phyloP scores from a whole-genome alignment of 2,329 filamentous ascomycete genomes.

The Talaromyces sp. region DNA sequence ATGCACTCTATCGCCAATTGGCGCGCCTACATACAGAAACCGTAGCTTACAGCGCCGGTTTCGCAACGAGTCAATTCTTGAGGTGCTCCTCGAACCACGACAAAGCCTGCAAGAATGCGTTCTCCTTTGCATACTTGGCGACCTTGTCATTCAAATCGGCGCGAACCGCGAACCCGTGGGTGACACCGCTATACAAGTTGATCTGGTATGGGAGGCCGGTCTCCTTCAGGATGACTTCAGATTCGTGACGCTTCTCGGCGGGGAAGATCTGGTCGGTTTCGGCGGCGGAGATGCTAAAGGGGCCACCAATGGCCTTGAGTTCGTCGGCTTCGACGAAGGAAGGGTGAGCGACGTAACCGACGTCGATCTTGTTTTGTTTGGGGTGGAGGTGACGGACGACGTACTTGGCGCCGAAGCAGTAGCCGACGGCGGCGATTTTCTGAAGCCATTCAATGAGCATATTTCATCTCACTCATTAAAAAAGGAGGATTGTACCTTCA shows the following conservation, averaged over 20 bases:
- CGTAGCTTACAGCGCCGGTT: not conserved
- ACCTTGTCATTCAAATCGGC: slow-evolving; percentile 55
- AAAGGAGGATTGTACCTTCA: slow-evolving; percentile 21
- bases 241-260: slow-evolving; percentile 55
- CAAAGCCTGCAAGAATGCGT: slow-evolving; percentile 71
- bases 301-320: slow-evolving; percentile 59
- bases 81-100: slow-evolving; percentile 54
- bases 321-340: slow-evolving; percentile 66
- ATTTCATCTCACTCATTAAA: not conserved
- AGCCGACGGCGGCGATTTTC: slow-evolving; percentile 30
- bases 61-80: slow-evolving; percentile 5
- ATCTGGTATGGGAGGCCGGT: slow-evolving; percentile 65
- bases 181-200: slow-evolving; percentile 64
- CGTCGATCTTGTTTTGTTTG: slow-evolving; percentile 57
- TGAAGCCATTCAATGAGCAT: not conserved
- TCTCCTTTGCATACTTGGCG: slow-evolving; percentile 67
- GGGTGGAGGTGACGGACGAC: slow-evolving; percentile 63
- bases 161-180: slow-evolving; percentile 70
- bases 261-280: slow-evolving; percentile 59
- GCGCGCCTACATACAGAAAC: not conserved
- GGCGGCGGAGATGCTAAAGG: slow-evolving; percentile 61
- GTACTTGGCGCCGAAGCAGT: slow-evolving; percentile 50
- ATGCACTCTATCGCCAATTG: not conserved
- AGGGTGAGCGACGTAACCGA: slow-evolving; percentile 69
- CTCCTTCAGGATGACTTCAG: slow-evolving; percentile 55